A percentile compares a stretch with the other conserved stretches of the same genome.
Evolutionary conservation across 768 basidiomycete species (phyloP).

Genomic region (Agrocybe pediades): DNA sequence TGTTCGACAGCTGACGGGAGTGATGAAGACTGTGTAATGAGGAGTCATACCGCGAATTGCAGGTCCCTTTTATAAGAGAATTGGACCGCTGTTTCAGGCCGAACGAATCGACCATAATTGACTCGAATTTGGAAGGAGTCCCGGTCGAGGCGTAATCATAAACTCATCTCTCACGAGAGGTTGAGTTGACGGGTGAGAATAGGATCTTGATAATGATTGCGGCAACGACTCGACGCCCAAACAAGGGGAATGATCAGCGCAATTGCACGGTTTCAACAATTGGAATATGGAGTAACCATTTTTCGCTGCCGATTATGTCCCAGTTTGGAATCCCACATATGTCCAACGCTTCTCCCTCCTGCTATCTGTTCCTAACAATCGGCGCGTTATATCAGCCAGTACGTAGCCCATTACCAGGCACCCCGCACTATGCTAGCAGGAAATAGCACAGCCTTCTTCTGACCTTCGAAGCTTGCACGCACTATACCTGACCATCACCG

Average conservation of each 20-base stretch:
- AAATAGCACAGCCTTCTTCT: slow-evolving; percentile 16
- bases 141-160: slow-evolving; percentile 24
- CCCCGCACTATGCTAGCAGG: slow-evolving; percentile 6
- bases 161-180: slow-evolving; percentile 23
- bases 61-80: slow-evolving; percentile 28
- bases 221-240: slow-evolving; percentile 36
- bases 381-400: slow-evolving; percentile 32
- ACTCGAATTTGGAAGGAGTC: slow-evolving; percentile 38
- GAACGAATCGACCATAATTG: slow-evolving; percentile 37
- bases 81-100: slow-evolving; percentile 32
- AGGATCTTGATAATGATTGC: slow-evolving; percentile 41
- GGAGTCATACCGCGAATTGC: slow-evolving; percentile 28
- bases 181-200: slow-evolving; percentile 32
- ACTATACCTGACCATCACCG: slow-evolving; percentile 21
- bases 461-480: slow-evolving; percentile 4
- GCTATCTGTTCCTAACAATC: slow-evolving; percentile 33
- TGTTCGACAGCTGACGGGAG: slow-evolving; percentile 12
- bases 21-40: slow-evolving; percentile 25
- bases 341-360: slow-evolving; percentile 11
- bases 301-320: slow-evolving; percentile 22
- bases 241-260: slow-evolving; percentile 33
- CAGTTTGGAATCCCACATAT: slow-evolving; percentile 22
- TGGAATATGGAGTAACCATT: slow-evolving; percentile 30
- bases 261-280: slow-evolving; percentile 31
- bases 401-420: slow-evolving; percentile 16